Base-by-base conservation (phyloP, 2,329 filamentous ascomycete genomes). In the Fusarium euwallaceae region DNA sequence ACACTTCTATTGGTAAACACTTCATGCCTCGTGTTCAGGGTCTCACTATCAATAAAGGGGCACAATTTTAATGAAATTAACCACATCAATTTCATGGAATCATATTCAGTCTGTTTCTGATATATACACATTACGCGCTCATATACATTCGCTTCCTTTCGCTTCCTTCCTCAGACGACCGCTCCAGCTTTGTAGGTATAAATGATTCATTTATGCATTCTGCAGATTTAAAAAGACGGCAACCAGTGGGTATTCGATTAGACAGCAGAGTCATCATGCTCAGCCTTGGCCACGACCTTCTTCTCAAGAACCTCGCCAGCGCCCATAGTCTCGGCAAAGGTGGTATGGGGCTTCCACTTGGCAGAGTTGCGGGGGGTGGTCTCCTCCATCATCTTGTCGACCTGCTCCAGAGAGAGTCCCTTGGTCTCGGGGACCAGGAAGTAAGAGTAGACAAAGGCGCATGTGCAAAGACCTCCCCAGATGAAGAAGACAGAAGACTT, bases 371-470 rank as follows among this genome's bases (percentile, higher is more conserved):
- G 91, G 41, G 94, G 93, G 22, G 90, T 94, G 43, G 90, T 91
- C 90, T 97, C 94, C 87, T 95, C 94, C 88, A 97, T 91, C 94
- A 97, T 96, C 88, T 91, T 91, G 86, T 95, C 93, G 80, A 95
- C 92, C 86, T 95, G 92, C 86, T 95, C 93, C 51, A 94, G 91
- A 62, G 92, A 92, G 56, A 94, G 88, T 66, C 93, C 93, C 89
- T 94, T 93, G 82, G 91, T 93, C 86, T 93, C 92, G 69, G 91
- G 92, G 43, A 94, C 87, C 66, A 94, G 87, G 88, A 94, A 93
- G 87, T 92, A 94, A 67, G 91, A 85, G 86, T 93, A 94, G 80
- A 90, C 80, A 60, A 90, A 86, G 64, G 88, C 88, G 70, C 81
- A 80, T 10, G 85, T 84, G 87, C 92, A 94, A 70, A 93, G 90